Evolutionary conservation across 805 yeast genomes (phyloP).

Genomic region (Kuraishia capsulata): DNA sequence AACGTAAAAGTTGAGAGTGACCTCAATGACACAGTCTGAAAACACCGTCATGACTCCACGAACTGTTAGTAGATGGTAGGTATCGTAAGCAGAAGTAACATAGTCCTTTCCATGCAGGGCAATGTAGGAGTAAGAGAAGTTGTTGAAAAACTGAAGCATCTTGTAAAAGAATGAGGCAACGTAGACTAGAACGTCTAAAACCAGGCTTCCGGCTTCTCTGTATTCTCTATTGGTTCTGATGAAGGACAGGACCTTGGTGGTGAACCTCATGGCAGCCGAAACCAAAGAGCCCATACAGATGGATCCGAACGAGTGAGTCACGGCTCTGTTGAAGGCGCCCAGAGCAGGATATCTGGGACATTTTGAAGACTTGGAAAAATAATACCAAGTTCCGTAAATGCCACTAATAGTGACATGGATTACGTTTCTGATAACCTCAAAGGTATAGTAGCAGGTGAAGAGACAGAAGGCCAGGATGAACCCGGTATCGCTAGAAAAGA

Average conservation of each 20-base stretch:
- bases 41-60: conserved; percentile 80
- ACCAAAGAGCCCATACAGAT: conserved; percentile 37
- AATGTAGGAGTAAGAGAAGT: conserved; percentile 79
- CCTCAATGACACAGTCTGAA: conserved; percentile 73
- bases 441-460: conserved; percentile 72
- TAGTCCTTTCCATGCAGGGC: conserved; percentile 83
- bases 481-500: conserved; percentile 48
- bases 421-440: conserved; percentile 68
- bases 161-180: conserved; percentile 53
- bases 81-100: conserved; percentile 66
- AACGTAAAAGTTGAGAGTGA: conserved; percentile 70
- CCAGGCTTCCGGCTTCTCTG: conserved; percentile 11
- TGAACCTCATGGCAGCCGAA: conserved; percentile 43
- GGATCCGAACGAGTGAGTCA: conserved; percentile 10
- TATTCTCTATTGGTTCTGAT: conserved; percentile 38
- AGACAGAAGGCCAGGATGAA: conserved; percentile 58
- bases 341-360: conserved; percentile 60
- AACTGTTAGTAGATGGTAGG: conserved; percentile 66
- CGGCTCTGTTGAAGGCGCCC: conserved; percentile 50
- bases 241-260: conserved; percentile 43
- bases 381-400: conserved; percentile 80
- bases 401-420: conserved; percentile 73
- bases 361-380: conserved; percentile 60
- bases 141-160: conserved; percentile 78
- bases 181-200: conserved; percentile 10